These are phyloP conservation scores for Colletotrichum sp. DNA, from an alignment of 2,329 filamentous ascomycete genomes.

Conservation along the genomic window DNA sequence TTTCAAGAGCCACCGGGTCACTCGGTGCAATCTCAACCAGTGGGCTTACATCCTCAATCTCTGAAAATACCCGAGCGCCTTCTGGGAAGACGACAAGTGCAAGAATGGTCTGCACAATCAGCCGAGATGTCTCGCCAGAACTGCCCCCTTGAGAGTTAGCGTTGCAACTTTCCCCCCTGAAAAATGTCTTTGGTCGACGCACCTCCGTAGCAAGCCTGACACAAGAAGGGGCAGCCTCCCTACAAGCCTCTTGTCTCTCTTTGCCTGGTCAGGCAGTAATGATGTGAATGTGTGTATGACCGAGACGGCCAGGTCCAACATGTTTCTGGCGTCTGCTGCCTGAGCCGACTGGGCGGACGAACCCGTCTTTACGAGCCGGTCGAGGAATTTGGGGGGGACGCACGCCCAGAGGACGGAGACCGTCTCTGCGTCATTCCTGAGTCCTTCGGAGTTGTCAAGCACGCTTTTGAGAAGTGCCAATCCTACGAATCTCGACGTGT, in stretches of 20 bases:
- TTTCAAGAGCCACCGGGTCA: slow-evolving; percentile 58
- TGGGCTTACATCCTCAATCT: slow-evolving; percentile 56
- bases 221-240: slow-evolving; percentile 60
- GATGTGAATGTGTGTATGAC: slow-evolving; percentile 67
- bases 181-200: not conserved
- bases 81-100: slow-evolving; percentile 57
- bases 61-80: slow-evolving; percentile 55
- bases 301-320: slow-evolving; percentile 68
- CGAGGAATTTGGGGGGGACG: slow-evolving; percentile 67
- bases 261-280: slow-evolving; percentile 56
- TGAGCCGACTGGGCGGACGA: slow-evolving; percentile 37
- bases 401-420: slow-evolving; percentile 62
- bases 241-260: slow-evolving; percentile 51
- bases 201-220: slow-evolving; percentile 60
- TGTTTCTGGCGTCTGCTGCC: slow-evolving; percentile 55
- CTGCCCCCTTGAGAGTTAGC: slow-evolving; percentile 36
- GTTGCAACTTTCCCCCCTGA: not conserved
- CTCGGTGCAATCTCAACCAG: slow-evolving; percentile 63
- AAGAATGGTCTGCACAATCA: slow-evolving; percentile 63
- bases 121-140: slow-evolving; percentile 54
- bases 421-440: slow-evolving; percentile 51
- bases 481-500: slow-evolving; percentile 73
- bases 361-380: slow-evolving; percentile 64
- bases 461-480: slow-evolving; percentile 70
- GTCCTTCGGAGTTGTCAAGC: slow-evolving; percentile 63